Evolutionary conservation across 2,329 filamentous ascomycete species (phyloP), one percentile per base, ranked within the genome.

Genomic region (Colletotrichum graminicola): DNA sequence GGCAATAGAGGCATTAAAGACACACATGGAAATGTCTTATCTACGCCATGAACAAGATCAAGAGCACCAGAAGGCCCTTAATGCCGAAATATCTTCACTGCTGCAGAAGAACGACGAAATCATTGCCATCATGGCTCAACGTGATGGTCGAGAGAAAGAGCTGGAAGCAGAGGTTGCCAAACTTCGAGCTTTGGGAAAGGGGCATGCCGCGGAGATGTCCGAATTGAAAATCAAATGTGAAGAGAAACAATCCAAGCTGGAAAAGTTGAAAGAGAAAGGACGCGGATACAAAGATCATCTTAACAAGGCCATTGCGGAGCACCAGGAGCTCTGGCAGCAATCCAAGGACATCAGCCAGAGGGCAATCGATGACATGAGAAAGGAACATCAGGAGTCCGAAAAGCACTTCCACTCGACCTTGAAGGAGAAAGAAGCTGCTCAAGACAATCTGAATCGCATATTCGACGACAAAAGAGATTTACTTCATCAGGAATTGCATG

Each of bases 241-340:
- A 5, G 69, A 75, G 0, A 76, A 80, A 2, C 77, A 76, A 5
- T 71, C 75, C 1, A 75, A 78, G 11, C 49, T 82, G 2, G 66
- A 69, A 8, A 76, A 75, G 26, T 70, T 84, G 1, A 75, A 82
- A 59, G 79, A 81, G 12, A 86, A 80, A 66, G 75, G 80, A 54
- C 76, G 76, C 7, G 74, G 74, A 1, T 82, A 80, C 69, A 81
- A 77, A 64, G 73, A 75, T 3, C 82, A 82, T 21, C 75, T 88
- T n/a, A 85, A 87, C 66, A 78, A 83, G 59, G 82, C 83, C 1
- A 82, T 84, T 11, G 71, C 74, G 2, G 85, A 88, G 68, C 86
- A 88, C 36, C 84, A 87, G 67, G 75, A 75, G 6, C 77, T 87
- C 1, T 86, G 80, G 73, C 75, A 71, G 4, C 77, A 78, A 49